Conservation (phyloP, 805 yeast genomes). For the Metschnikowia hibisci region DNA sequence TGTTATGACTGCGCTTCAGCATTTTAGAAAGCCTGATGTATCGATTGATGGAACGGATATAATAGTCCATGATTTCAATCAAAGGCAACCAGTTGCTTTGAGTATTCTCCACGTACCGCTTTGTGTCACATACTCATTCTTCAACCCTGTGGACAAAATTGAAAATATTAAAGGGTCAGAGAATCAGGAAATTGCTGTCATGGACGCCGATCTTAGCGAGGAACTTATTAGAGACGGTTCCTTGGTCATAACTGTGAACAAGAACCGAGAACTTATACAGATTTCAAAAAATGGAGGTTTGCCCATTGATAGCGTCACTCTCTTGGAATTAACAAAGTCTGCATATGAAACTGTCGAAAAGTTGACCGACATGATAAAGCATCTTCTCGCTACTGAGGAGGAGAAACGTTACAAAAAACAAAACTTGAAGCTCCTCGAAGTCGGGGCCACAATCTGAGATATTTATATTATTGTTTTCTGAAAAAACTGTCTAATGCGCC, state of each 20-base stretch:
- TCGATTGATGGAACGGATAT: constrained; percentile 64
- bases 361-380: constrained; percentile 61
- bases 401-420: constrained; percentile 37
- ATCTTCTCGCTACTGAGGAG: constrained; percentile 53
- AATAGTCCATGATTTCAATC: constrained; percentile 65
- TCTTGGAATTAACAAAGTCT: constrained; percentile 64
- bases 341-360: constrained; percentile 62
- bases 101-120: constrained; percentile 86
- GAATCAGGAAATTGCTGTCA: constrained; percentile 54
- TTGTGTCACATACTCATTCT: constrained; percentile 85
- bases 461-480: constrained; percentile 31
- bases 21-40: constrained; percentile 80
- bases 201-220: constrained; percentile 77
- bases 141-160: constrained; percentile 60
- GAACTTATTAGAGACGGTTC: constrained; percentile 74
- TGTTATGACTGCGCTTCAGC: constrained; percentile 80
- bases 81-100: constrained; percentile 82
- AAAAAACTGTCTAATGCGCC: constrained; percentile 74
- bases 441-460: constrained; percentile 30
- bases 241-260: constrained; percentile 81
- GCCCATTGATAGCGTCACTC: constrained; percentile 66
- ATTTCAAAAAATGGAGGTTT: constrained; percentile 86
- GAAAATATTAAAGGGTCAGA: constrained; percentile 67
- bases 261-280: constrained; percentile 88
- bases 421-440: constrained; percentile 33